Evolutionary conservation across 164 flowering plant species (phyloP).

Genomic region (Vitis labrusca): DNA sequence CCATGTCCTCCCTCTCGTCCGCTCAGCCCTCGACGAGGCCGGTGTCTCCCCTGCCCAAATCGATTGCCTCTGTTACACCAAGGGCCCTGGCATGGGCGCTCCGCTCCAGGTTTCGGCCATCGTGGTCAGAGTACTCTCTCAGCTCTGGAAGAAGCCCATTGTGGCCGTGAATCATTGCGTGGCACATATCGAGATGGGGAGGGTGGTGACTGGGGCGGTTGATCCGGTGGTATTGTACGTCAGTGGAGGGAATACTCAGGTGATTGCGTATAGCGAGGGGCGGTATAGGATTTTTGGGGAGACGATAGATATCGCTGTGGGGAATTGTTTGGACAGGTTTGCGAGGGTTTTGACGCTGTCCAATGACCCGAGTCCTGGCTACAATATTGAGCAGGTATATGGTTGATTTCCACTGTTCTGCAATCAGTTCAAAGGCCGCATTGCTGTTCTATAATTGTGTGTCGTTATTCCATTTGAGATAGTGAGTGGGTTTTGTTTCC

Average conservation of each 20-base stretch:
- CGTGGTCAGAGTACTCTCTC: constrained; percentile 78
- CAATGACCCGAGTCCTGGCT: constrained; percentile 97
- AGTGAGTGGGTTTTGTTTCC: not conserved
- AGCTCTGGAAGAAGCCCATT: constrained; percentile 88
- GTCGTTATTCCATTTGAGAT: not conserved
- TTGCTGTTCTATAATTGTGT: not conserved
- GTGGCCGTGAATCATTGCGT: constrained; percentile 96
- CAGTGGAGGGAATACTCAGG: constrained; percentile 98
- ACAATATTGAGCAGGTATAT: constrained; percentile 93
- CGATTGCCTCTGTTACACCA: constrained; percentile 95
- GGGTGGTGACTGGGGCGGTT: constrained; percentile 86
- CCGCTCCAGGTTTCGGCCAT: constrained; percentile 84
- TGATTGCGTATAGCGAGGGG: constrained; percentile 93
- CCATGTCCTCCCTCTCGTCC: constrained; percentile 81
- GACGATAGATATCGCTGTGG: constrained; percentile 98
- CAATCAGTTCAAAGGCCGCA: no score
- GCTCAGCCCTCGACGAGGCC: constrained; percentile 63
- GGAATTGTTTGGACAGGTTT: constrained; percentile 94
- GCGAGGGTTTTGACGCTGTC: constrained; percentile 83
- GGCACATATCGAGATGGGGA: constrained; percentile 98
- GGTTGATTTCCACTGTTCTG: not conserved
- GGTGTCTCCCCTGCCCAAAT: constrained; percentile 54
- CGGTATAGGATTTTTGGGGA: constrained; percentile 90
- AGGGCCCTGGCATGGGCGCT: constrained; percentile 99
- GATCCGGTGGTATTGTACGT: constrained; percentile 97